These are phyloP conservation scores for Limnomonas spitsbergensis DNA, from an alignment of 139 green algal genomes.

Conservation along the genomic window DNA sequence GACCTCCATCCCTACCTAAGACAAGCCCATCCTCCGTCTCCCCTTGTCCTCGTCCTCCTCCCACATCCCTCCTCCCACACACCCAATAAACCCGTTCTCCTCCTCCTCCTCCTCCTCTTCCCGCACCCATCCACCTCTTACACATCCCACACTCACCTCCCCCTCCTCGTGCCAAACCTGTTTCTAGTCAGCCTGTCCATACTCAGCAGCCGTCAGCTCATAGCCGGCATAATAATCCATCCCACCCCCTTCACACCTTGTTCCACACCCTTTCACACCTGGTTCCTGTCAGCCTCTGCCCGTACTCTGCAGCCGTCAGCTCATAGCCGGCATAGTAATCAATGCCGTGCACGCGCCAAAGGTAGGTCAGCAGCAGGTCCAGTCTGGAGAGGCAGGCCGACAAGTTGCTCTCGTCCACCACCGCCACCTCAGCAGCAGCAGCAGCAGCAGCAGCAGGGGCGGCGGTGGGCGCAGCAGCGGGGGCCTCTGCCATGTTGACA, in stretches of 20 bases:
- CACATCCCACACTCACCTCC: too few species aligned
- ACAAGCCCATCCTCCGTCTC: too few species aligned
- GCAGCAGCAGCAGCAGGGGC: conserved; percentile 18
- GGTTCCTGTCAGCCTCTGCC: conserved; percentile 20
- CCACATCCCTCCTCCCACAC: too few species aligned
- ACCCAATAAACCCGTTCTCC: too few species aligned
- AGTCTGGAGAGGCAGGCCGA: conserved; percentile 51
- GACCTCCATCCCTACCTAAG: too few species aligned
- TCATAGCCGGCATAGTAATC: conserved; percentile 82
- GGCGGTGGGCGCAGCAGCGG: conserved; percentile 12
- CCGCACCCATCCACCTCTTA: too few species aligned
- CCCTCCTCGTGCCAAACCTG: too few species aligned
- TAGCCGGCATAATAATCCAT: conserved; percentile 85
- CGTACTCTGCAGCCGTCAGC: conserved; percentile 21
- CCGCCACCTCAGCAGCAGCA: conserved; percentile 19
- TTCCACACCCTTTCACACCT: neutral
- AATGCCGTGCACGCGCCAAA: conserved; percentile 87
- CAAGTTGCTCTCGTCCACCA: conserved; percentile 28
- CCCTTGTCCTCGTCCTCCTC: too few species aligned
- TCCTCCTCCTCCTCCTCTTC: too few species aligned
- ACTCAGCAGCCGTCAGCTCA: conserved; percentile 24
- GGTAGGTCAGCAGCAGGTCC: conserved; percentile 82
- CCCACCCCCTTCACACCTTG: too few species aligned
- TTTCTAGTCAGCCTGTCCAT: conserved; percentile 19
- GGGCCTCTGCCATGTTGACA: conserved; percentile 1